A percentile compares a stretch with the other conserved stretches of the same genome.
phyloP scores from a whole-genome alignment of 495 filamentous ascomycete genomes.

The Daldinia caldariorum region DNA sequence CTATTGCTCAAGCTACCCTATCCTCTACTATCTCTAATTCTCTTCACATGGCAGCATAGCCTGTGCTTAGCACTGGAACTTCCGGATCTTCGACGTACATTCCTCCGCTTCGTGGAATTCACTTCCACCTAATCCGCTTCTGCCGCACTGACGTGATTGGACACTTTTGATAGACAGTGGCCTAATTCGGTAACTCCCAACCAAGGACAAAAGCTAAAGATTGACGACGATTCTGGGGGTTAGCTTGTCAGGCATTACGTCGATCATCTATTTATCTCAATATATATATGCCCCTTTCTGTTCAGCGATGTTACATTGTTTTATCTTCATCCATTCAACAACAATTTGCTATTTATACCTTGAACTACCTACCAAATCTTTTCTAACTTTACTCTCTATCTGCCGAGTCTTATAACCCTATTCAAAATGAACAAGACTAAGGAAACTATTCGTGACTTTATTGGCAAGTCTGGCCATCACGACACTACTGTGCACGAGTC shows the following conservation, averaged over 20 bases:
- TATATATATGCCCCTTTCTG: constrained; percentile 20
- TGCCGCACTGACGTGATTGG: constrained; percentile 21
- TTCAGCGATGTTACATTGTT: constrained; percentile 2
- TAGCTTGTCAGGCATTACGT: constrained; percentile 25
- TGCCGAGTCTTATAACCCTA: constrained; percentile 11
- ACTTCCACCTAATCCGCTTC: not conserved
- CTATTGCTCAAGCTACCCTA: not conserved
- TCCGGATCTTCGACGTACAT: constrained; percentile 14
- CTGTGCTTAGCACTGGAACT: not conserved
- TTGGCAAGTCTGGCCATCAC: constrained; percentile 64
- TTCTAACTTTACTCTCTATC: constrained; percentile 4
- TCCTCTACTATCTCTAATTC: not conserved
- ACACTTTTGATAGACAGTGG: not conserved
- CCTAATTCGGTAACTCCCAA: constrained; percentile 16
- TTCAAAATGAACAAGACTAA: constrained; percentile 67
- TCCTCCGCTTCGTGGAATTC: constrained; percentile 8
- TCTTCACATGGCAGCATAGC: constrained; percentile 1
- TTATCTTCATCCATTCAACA: not conserved
- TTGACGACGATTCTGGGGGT: not conserved
- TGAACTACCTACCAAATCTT: not conserved
- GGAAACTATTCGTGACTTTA: constrained; percentile 62
- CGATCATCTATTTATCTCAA: constrained; percentile 22
- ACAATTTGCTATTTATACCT: not conserved
- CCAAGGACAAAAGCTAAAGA: not conserved
- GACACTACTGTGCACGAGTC: constrained; percentile 71